phyloP scores from a whole-genome alignment of 2,329 filamentous ascomycete genomes.

The Aureobasidium sp. region DNA sequence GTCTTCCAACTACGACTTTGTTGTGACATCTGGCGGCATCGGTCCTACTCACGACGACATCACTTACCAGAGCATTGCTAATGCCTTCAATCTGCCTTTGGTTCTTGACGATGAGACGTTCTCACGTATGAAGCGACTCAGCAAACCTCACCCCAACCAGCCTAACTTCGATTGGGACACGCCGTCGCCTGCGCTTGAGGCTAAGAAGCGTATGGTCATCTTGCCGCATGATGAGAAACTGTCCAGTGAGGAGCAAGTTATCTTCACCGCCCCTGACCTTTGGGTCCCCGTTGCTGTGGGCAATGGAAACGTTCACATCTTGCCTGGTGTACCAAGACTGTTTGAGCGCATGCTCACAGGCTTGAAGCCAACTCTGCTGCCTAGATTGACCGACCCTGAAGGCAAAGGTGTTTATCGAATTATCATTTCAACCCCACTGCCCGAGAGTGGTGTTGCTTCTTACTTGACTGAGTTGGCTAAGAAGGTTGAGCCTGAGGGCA shows the following conservation, averaged over 20 bases:
- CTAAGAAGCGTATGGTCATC: slow-evolving; percentile 84
- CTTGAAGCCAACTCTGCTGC: slow-evolving; percentile 60
- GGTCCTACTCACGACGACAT: slow-evolving; percentile 98
- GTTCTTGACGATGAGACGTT: slow-evolving; percentile 70
- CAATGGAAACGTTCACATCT: slow-evolving; percentile 87
- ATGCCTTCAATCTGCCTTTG: slow-evolving; percentile 71
- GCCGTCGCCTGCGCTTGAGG: slow-evolving; percentile 67
- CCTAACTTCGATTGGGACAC: slow-evolving; percentile 76
- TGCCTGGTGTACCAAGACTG: slow-evolving; percentile 79
- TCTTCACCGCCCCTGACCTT: slow-evolving; percentile 71
- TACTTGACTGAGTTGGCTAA: slow-evolving; percentile 74
- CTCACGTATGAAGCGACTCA: slow-evolving; percentile 74
- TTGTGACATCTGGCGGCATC: slow-evolving; percentile 92
- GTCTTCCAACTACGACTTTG: slow-evolving; percentile 84
- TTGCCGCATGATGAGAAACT: slow-evolving; percentile 67
- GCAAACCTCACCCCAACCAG: slow-evolving; percentile 63
- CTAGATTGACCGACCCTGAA: slow-evolving; percentile 68
- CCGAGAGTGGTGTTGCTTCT: slow-evolving; percentile 75
- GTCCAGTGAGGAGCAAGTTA: slow-evolving; percentile 55
- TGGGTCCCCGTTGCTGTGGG: slow-evolving; percentile 89
- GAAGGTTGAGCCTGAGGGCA: slow-evolving; percentile 62
- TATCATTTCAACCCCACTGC: slow-evolving; percentile 76
- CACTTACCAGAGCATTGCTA: slow-evolving; percentile 88
- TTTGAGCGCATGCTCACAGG: slow-evolving; percentile 74
- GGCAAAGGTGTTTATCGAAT: slow-evolving; percentile 73